These are phyloP conservation scores for Diversispora eburnea DNA, from an alignment of 192 early-diverging fungal genomes.

Conservation along the genomic window DNA sequence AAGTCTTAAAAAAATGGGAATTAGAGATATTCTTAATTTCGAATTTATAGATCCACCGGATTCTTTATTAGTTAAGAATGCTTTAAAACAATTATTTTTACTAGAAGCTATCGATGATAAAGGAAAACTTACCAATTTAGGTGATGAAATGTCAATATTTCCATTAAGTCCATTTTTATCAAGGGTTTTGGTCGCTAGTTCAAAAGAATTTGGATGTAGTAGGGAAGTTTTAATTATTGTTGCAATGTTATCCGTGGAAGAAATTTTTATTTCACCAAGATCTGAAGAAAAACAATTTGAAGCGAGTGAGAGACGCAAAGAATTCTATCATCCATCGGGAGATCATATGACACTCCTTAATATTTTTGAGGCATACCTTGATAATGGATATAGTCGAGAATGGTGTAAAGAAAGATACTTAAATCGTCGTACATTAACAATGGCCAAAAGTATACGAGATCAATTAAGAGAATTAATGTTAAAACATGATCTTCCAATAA, in stretches of 20 bases:
- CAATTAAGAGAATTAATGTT: constrained; percentile 89
- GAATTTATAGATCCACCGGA: constrained; percentile 96
- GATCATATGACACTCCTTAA: constrained; percentile 90
- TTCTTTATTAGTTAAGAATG: constrained; percentile 70
- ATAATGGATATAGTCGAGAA: constrained; percentile 52
- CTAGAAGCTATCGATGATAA: constrained; percentile 84
- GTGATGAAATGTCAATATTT: constrained; percentile 86
- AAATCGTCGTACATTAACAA: constrained; percentile 75
- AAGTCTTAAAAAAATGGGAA: constrained; percentile 84
- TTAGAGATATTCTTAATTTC: constrained; percentile 85
- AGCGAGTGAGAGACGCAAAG: constrained; percentile 77
- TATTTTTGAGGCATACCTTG: constrained; percentile 79
- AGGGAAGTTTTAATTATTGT: constrained; percentile 88
- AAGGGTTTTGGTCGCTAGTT: constrained; percentile 75
- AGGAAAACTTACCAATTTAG: constrained; percentile 78
- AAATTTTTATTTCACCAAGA: constrained; percentile 82
- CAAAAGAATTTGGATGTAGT: constrained; percentile 76
- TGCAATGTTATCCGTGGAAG: constrained; percentile 87
- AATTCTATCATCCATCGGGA: constrained; percentile 85
- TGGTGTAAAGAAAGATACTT: constrained; percentile 94
- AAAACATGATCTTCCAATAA: constrained; percentile 54
- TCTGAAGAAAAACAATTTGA: constrained; percentile 67
- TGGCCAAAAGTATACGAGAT: constrained; percentile 79
- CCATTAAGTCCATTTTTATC: constrained; percentile 89
- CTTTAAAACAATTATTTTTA: constrained; percentile 84